A percentile compares a stretch with the other conserved stretches of the same genome.
phyloP scores from a whole-genome alignment of 331 rosid genomes.

The Malus hybrid region DNA sequence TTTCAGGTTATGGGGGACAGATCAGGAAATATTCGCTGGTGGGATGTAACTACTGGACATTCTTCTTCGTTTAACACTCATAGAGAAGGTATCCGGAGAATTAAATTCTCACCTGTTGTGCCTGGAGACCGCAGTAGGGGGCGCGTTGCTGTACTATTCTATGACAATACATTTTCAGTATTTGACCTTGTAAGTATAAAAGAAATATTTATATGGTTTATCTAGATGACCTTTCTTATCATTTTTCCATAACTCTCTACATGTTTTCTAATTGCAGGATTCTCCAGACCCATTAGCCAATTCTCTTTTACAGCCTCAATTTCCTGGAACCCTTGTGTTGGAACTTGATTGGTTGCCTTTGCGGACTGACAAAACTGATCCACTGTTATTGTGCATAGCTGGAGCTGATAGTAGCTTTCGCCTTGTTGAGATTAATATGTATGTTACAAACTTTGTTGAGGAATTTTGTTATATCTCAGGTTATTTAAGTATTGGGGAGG shows the following conservation, averaged over 20 bases:
- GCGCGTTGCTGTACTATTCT: conserved; percentile 85
- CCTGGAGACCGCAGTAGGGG: conserved; percentile 88
- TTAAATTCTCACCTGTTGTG: conserved; percentile 89
- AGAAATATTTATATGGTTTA: not conserved
- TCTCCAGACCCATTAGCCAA: conserved; percentile 89
- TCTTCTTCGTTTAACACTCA: conserved; percentile 95
- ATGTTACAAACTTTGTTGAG: conserved; percentile 33
- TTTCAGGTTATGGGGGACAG: conserved; percentile 98
- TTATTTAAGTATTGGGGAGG: not conserved
- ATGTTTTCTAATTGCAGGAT: conserved; percentile 51
- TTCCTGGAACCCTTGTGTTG: conserved; percentile 91
- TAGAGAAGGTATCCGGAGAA: conserved; percentile 88
- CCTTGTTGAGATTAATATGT: conserved; percentile 69
- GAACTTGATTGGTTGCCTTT: conserved; percentile 98
- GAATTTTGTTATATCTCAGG: not conserved
- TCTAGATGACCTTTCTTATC: not conserved
- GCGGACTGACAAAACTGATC: conserved; percentile 74
- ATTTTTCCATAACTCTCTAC: not conserved
- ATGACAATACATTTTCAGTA: conserved; percentile 91
- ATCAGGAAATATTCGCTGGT: conserved; percentile 88
- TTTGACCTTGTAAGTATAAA: conserved; percentile 71
- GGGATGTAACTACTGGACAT: conserved; percentile 93
- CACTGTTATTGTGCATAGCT: conserved; percentile 88
- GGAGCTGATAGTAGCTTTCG: conserved; percentile 99
- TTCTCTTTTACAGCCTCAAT: conserved; percentile 88